A percentile compares a stretch with the other conserved stretches of the same genome.
Evolutionary conservation across 768 basidiomycete species (phyloP).

Genomic region (Pulveroboletus sp.): DNA sequence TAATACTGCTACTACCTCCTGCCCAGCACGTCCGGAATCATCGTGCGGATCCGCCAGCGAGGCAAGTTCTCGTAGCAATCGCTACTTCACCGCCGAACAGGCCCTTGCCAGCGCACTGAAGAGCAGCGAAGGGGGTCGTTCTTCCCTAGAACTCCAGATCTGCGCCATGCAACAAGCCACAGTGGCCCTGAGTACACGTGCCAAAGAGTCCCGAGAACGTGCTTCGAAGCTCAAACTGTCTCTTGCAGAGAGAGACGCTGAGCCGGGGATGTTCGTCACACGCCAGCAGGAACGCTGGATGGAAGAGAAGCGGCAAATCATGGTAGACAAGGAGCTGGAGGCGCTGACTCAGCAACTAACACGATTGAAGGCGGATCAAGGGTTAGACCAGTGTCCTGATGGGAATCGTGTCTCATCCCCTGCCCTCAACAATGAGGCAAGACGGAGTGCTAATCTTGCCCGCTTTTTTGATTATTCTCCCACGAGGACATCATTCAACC

Average conservation of each 20-base stretch:
- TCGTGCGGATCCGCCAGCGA: constrained; percentile 27
- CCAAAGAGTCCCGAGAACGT: constrained; percentile 41
- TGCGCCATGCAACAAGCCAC: constrained; percentile 42
- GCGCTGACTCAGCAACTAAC: constrained; percentile 34
- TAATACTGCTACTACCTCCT: constrained; percentile 7
- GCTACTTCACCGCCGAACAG: constrained; percentile 43
- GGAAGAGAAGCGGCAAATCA: constrained; percentile 42
- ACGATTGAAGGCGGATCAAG: constrained; percentile 27
- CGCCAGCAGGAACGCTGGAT: constrained; percentile 48
- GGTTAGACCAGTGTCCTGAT: constrained; percentile 6
- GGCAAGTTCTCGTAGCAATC: constrained; percentile 30
- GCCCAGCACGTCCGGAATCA: constrained; percentile 11
- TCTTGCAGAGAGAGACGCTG: constrained; percentile 36
- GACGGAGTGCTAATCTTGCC: constrained; percentile 34
- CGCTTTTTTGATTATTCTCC: constrained; percentile 36
- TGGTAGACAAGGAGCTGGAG: constrained; percentile 35
- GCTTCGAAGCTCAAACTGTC: constrained; percentile 36
- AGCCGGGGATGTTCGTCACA: constrained; percentile 34
- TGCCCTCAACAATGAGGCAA: constrained; percentile 23
- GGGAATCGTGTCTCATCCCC: constrained; percentile 9
- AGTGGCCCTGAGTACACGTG: constrained; percentile 39
- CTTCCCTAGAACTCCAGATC: constrained; percentile 44
- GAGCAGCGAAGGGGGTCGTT: constrained; percentile 32
- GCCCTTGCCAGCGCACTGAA: constrained; percentile 35
- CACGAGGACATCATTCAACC: constrained; percentile 30